phyloP scores from a whole-genome alignment of 2,329 filamentous ascomycete genomes.

The Cercospora citrullina region DNA sequence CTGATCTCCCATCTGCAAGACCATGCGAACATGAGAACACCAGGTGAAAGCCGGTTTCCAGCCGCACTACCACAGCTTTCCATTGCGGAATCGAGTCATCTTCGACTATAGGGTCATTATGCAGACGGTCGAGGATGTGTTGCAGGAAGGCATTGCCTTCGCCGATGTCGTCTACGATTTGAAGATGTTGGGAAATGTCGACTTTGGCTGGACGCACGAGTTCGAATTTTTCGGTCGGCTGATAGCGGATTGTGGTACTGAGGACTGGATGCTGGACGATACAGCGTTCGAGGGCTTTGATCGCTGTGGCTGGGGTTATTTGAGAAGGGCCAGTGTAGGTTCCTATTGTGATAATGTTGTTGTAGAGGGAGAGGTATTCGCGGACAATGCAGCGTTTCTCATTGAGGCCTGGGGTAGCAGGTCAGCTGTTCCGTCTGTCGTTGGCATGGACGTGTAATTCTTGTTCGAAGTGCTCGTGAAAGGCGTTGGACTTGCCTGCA shows the following conservation, averaged over 20 bases:
- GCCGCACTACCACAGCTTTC: conserved; percentile 30
- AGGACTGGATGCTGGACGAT: conserved; percentile 44
- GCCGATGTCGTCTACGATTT: conserved; percentile 29
- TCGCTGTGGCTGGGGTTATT: conserved; percentile 26
- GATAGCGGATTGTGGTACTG: conserved; percentile 40
- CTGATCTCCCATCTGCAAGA: conserved; percentile 48
- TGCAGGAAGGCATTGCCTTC: conserved; percentile 30
- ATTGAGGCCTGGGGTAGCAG: conserved; percentile 8
- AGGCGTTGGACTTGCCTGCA: conserved; percentile 8
- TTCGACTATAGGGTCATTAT: conserved; percentile 40
- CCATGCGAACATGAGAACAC: conserved; percentile 49
- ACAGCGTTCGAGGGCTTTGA: conserved; percentile 43
- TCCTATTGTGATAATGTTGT: conserved; percentile 43
- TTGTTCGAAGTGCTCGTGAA: neutral
- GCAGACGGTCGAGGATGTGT: conserved; percentile 33
- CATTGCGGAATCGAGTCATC: conserved; percentile 43
- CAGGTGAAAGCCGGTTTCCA: conserved; percentile 26
- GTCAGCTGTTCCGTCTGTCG: neutral
- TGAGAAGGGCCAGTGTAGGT: conserved; percentile 34
- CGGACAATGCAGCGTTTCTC: conserved; percentile 47
- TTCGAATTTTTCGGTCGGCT: conserved; percentile 42
- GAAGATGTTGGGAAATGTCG: conserved; percentile 46
- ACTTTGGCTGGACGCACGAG: conserved; percentile 38
- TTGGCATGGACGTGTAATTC: neutral
- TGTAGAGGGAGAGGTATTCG: conserved; percentile 46